phyloP scores from a whole-genome alignment of 2,329 filamentous ascomycete species.

The Microsporum canis region DNA sequence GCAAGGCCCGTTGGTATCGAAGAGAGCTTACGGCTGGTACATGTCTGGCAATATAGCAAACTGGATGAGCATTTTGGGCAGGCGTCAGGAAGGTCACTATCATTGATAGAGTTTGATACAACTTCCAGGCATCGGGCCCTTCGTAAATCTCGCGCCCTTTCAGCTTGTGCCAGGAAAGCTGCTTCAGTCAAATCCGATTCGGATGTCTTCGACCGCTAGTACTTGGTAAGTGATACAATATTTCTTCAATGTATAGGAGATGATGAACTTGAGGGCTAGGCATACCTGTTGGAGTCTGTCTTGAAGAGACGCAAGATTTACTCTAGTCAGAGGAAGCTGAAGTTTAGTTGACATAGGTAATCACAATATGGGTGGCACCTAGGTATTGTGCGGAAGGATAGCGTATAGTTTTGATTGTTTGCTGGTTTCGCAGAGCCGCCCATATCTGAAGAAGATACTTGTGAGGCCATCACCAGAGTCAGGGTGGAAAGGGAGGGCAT shows the following conservation, averaged over 20 bases:
- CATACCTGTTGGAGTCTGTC: neutral
- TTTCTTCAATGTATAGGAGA: neutral
- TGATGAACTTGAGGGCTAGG: neutral
- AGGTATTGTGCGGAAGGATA: no score
- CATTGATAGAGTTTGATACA: neutral
- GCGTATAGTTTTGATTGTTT: no score
- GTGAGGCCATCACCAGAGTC: no score
- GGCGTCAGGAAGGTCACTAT: neutral
- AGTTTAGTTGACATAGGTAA: neutral
- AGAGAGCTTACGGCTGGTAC: neutral
- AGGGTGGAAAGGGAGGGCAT: no score
- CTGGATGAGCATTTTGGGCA: neutral
- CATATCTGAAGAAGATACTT: no score
- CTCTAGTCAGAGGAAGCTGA: neutral
- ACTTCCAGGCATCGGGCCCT: neutral
- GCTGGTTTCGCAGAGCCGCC: no score
- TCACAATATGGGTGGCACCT: neutral
- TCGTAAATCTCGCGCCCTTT: neutral
- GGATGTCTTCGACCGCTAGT: neutral
- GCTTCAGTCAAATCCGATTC: neutral
- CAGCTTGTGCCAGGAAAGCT: neutral
- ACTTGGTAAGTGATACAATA: neutral
- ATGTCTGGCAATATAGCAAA: neutral
- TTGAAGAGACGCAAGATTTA: neutral
- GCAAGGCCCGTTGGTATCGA: neutral